These are phyloP conservation scores for Populus trichocarpa DNA, from an alignment of 441 rosid genomes.

Conservation along the genomic window DNA sequence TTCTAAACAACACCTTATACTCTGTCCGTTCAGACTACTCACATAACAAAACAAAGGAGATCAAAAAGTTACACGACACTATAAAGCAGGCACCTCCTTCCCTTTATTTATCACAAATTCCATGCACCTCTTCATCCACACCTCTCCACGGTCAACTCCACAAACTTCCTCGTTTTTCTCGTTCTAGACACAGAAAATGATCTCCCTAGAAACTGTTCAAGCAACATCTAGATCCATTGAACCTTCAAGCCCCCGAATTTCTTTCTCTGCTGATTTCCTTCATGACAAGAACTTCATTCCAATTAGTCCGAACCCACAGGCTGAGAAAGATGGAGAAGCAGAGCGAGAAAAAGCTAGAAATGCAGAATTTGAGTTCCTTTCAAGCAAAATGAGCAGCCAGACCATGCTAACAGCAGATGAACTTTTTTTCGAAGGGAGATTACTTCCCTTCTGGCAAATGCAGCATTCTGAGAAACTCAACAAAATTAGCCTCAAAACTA, in stretches of 20 bases:
- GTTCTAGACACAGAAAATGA: conserved; percentile 30
- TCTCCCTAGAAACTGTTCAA: conserved; percentile 43
- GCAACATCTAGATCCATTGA: conserved; percentile 35
- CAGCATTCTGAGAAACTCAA: conserved; percentile 72
- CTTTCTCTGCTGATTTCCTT: conserved; percentile 79
- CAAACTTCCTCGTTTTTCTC: neutral
- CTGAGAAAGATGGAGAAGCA: conserved; percentile 24
- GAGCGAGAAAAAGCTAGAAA: conserved; percentile 40
- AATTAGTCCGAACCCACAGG: conserved; percentile 47
- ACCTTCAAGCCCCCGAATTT: conserved; percentile 64
- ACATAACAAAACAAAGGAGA: conserved; percentile 21
- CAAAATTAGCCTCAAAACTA: conserved; percentile 50
- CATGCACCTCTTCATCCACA: conserved; percentile 21
- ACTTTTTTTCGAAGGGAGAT: conserved; percentile 79
- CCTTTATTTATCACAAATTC: conserved; percentile 31
- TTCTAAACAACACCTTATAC: conserved; percentile 41
- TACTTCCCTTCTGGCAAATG: conserved; percentile 75
- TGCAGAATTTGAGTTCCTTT: conserved; percentile 75
- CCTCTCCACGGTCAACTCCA: neutral
- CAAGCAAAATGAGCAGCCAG: conserved; percentile 42
- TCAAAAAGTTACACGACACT: neutral
- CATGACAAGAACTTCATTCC: conserved; percentile 71
- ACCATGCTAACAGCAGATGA: conserved; percentile 76
- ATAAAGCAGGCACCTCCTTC: conserved; percentile 17
- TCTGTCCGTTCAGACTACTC: conserved; percentile 33